Evolutionary conservation across 2,329 filamentous ascomycete species (phyloP), one percentile per base, ranked within the genome.

Genomic region (Taxawa tesnikishii): DNA sequence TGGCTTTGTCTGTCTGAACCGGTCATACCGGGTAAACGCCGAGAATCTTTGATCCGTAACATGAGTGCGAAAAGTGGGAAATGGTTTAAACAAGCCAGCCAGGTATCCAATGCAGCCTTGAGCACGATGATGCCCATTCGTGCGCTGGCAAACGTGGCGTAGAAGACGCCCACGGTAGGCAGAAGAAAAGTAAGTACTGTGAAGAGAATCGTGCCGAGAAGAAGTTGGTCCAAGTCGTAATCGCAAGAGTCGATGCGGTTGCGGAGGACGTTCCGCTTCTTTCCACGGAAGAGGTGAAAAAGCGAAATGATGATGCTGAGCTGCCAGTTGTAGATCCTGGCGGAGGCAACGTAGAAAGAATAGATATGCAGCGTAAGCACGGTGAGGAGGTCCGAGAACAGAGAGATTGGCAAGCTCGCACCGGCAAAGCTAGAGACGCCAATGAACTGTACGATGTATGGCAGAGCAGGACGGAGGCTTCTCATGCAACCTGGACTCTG

Each of bases 201-300:
- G 52, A 98, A 98, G 13, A 98, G 66, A 38, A 98, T 96, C 1
- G 90, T 98, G 38, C 90, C 90, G 6, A 98, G 77, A 5, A 98
- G 75, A 4, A 98, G 73, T 59, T 98, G 92, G 53, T 98, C 90
- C 15, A 98, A 72, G 53, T 96, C 90, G 59, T 98, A 98, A 60
- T 96, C 90, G 65, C 90, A 98, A 28, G 87, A 94, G 54, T 98
- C 90, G 48, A 98, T 96, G 59, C 90, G 85, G 51, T 94, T 94
- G 39, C 92, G 81, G 14, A 98, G 72, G 11, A 98, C 80, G 45
- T 98, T 98, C 52, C 93, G 81, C 57, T 98, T 98, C 63, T 94
- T 96, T 37, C 90, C 92, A 18, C 88, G 83, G 53, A 98, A 98
- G 7, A 98, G 75, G 54, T 98, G 92, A 57, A 98, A 98, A n/a